phyloP scores from a whole-genome alignment of 805 yeast genomes.

The Saturnispora kantuleensis region DNA sequence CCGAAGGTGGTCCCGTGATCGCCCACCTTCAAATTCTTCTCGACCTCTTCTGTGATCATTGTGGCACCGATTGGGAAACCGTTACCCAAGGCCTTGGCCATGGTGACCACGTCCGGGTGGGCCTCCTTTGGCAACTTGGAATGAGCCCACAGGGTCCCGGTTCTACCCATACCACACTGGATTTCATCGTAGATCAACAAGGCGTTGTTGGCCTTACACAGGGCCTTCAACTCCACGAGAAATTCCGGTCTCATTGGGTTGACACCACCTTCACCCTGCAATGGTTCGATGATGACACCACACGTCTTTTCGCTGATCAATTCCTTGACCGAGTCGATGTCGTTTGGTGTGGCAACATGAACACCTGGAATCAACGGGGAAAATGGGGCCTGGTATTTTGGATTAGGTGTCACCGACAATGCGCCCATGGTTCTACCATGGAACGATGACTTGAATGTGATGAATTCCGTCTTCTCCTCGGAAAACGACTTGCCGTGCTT shows the following conservation, averaged over 20 bases:
- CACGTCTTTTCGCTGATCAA: slow-evolving; percentile 59
- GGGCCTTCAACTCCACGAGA: slow-evolving; percentile 50
- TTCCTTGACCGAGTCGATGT: slow-evolving; percentile 47
- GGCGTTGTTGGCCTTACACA: slow-evolving; percentile 62
- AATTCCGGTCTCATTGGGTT: slow-evolving; percentile 57
- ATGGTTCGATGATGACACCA: slow-evolving; percentile 92
- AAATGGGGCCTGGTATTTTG: slow-evolving; percentile 87
- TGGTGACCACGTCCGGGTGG: slow-evolving; percentile 88
- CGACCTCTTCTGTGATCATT: slow-evolving; percentile 73
- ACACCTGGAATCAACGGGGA: slow-evolving; percentile 90
- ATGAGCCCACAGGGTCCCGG: slow-evolving; percentile 94
- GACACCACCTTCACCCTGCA: slow-evolving; percentile 98
- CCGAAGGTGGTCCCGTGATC: slow-evolving; percentile 98
- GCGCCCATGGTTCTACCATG: slow-evolving; percentile 97
- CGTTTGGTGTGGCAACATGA: slow-evolving; percentile 51
- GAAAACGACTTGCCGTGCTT: slow-evolving; percentile 57
- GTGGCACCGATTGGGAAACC: slow-evolving; percentile 97
- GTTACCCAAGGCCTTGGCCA: slow-evolving; percentile 94
- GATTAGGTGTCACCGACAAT: slow-evolving; percentile 82
- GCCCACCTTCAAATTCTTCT: slow-evolving; percentile 65
- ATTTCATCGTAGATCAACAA: slow-evolving; percentile 87
- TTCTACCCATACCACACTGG: slow-evolving; percentile 92
- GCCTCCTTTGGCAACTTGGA: slow-evolving; percentile 62
- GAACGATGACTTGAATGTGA: slow-evolving; percentile 83
- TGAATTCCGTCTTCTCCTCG: slow-evolving; percentile 58